Percentiles rank a stretch among this genome's conserved stretches.
Conservation (phyloP, 2,329 filamentous ascomycete genomes). For the Penicillium expansum region DNA sequence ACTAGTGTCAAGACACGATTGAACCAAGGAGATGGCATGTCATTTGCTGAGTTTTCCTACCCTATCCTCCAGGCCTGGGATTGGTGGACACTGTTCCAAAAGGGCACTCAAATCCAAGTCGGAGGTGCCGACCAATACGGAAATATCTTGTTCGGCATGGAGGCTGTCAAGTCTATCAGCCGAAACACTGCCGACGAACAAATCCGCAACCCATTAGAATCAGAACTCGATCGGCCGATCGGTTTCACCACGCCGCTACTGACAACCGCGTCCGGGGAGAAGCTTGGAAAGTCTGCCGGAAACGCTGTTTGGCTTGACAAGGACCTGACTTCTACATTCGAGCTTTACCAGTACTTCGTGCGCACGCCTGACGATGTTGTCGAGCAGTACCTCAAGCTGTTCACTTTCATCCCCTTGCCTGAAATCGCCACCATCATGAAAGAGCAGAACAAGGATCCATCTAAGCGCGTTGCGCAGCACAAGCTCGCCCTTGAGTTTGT, state of each 20-base stretch:
- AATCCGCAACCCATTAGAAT: slow-evolving; percentile 36
- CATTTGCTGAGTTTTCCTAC: slow-evolving; percentile 88
- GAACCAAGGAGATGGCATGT: slow-evolving; percentile 86
- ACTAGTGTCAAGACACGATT: slow-evolving; percentile 76
- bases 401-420: slow-evolving; percentile 78
- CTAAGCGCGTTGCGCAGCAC: slow-evolving; percentile 77
- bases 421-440: slow-evolving; percentile 68
- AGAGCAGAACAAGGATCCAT: slow-evolving; percentile 65
- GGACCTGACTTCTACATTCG: slow-evolving; percentile 75
- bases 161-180: slow-evolving; percentile 74
- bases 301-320: slow-evolving; percentile 92
- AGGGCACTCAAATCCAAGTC: slow-evolving; percentile 76
- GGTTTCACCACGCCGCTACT: slow-evolving; percentile 90
- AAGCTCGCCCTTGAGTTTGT: slow-evolving; percentile 78
- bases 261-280: slow-evolving; percentile 78
- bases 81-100: slow-evolving; percentile 83
- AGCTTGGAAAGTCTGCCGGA: slow-evolving; percentile 92
- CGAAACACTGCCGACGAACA: slow-evolving; percentile 43
- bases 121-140: slow-evolving; percentile 95
- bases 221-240: slow-evolving; percentile 55
- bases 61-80: slow-evolving; percentile 94
- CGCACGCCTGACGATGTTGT: slow-evolving; percentile 78
- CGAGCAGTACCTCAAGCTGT: slow-evolving; percentile 76
- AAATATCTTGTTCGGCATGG: slow-evolving; percentile 88
- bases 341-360: slow-evolving; percentile 89